Base-by-base conservation (phyloP, 2,329 filamentous ascomycete species). In the Penicillium sp. region DNA sequence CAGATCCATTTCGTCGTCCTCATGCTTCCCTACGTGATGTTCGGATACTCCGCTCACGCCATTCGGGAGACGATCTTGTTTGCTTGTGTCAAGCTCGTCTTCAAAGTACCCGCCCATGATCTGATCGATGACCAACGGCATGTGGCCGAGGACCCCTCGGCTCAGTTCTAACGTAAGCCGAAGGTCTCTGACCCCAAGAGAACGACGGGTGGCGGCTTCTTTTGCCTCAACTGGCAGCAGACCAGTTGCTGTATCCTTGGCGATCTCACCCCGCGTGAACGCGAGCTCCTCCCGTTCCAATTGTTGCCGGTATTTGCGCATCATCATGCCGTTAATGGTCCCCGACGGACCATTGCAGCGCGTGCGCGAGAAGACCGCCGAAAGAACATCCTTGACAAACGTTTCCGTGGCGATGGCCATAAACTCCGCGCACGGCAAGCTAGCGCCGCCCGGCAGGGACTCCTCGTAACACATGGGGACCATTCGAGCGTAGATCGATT, bases 201-300 rank as follows among this genome's bases (percentile, higher is more conserved):
- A 82, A 5, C 83, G 80, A 35, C 89, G 77, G 58, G 85, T 82
- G 47, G 81, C 81, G 12, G 86, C 84, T 45, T 85, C 84, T 63
- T 86, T 89, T 3, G 86, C 81, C 67, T 96, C 90, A 33, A 90
- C 73, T 0, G 90, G 91, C 5, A 96, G 71, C 27, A 95, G 70
- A 1, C 90, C 90, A 41, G 80, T 84, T 18, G 71, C 68, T 50
- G 86, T 84, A 49, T 90, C 87, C 56, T 88, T 79, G 13, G 79
- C 74, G 1, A 94, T 66, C 58, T 90, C 86, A 4, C 90, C 89
- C n/a, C 82, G 77, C 36, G 82, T 78, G 26, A 81, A 83, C 0
- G 82, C 79, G 38, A 85, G 79, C 64, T 95, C 90, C 66, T 96
- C 90, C 40, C 76, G 75, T 46, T 82, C 81, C 9, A 95, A 76